These are phyloP conservation scores for Fusarium sp. DNA, from an alignment of 2,329 filamentous ascomycete genomes.

Conservation along the genomic window DNA sequence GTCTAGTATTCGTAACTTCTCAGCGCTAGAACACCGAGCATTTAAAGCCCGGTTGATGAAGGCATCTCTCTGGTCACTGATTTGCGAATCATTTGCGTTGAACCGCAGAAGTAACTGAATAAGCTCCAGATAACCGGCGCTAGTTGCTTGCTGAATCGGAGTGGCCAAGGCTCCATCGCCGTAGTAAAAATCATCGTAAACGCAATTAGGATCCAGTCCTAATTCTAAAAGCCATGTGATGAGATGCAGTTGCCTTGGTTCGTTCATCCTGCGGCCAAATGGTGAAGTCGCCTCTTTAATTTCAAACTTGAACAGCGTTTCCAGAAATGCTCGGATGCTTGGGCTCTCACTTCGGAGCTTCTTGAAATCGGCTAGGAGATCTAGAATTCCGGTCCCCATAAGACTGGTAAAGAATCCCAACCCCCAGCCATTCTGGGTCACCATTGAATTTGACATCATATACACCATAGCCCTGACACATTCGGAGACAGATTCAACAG, in stretches of 20 bases:
- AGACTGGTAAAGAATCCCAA: background rate
- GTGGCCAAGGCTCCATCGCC: rapidly evolving
- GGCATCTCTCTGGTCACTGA: rapidly evolving
- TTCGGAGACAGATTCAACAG: background rate
- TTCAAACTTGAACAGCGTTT: background rate
- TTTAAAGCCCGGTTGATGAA: background rate
- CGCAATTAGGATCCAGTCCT: background rate
- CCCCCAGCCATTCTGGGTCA: no score
- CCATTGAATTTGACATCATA: background rate
- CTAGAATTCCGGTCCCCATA: rapidly evolving
- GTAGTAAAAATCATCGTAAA: rapidly evolving
- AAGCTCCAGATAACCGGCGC: rapidly evolving
- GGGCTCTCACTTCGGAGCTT: background rate
- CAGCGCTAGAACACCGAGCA: rapidly evolving
- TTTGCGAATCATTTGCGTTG: rapidly evolving
- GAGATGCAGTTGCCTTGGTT: background rate
- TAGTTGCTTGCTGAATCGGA: rapidly evolving
- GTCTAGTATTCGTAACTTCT: background rate
- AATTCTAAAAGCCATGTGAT: background rate
- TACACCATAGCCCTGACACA: background rate
- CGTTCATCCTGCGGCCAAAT: no score
- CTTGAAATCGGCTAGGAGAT: rapidly evolving
- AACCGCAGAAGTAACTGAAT: background rate
- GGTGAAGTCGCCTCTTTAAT: rapidly evolving
- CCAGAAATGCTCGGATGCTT: background rate